Conservation (phyloP, 768 basidiomycete genomes). For the Leccinellum albellum region DNA sequence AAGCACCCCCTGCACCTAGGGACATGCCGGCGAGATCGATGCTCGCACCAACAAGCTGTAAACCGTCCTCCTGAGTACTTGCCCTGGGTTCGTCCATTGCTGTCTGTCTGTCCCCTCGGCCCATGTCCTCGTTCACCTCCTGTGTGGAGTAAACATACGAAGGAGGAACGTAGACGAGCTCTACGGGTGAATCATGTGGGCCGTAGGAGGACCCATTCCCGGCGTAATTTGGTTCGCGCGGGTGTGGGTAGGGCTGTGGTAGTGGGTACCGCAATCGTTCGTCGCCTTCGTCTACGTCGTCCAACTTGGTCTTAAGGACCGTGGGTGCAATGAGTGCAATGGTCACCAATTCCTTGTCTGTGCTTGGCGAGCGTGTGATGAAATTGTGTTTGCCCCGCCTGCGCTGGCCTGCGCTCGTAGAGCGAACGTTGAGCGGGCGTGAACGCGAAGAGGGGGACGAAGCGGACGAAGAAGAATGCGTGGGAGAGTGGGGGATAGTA, state of each 20-base stretch:
- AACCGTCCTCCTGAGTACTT: slow-evolving; percentile 10
- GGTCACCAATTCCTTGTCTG: slow-evolving; percentile 55
- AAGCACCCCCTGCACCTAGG: slow-evolving; percentile 15
- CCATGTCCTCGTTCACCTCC: slow-evolving; percentile 18
- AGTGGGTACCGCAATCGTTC: slow-evolving; percentile 14
- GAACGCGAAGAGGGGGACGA: slow-evolving; percentile 22
- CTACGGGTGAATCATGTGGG: slow-evolving; percentile 51
- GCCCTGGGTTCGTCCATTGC: background rate
- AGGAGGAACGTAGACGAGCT: slow-evolving; percentile 71
- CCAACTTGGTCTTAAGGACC: slow-evolving; percentile 74
- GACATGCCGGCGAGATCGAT: slow-evolving; percentile 13
- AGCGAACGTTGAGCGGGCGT: slow-evolving; percentile 27
- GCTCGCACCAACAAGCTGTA: slow-evolving; percentile 16
- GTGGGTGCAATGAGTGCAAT: slow-evolving; percentile 78
- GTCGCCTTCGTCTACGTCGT: slow-evolving; percentile 45
- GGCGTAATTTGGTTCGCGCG: slow-evolving; percentile 3
- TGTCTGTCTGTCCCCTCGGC: slow-evolving; percentile 17
- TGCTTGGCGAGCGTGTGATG: slow-evolving; percentile 32
- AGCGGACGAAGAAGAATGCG: slow-evolving; percentile 33
- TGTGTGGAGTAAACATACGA: slow-evolving; percentile 25
- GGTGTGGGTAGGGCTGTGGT: slow-evolving; percentile 7
- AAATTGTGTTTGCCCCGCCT: slow-evolving; percentile 41
- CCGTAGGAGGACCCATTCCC: slow-evolving; percentile 14
- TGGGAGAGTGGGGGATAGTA: slow-evolving; percentile 33
- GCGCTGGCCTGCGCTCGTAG: slow-evolving; percentile 16